Evolutionary conservation across 768 basidiomycete species (phyloP).

Genomic region (Pleurotus salmoneostramineus): DNA sequence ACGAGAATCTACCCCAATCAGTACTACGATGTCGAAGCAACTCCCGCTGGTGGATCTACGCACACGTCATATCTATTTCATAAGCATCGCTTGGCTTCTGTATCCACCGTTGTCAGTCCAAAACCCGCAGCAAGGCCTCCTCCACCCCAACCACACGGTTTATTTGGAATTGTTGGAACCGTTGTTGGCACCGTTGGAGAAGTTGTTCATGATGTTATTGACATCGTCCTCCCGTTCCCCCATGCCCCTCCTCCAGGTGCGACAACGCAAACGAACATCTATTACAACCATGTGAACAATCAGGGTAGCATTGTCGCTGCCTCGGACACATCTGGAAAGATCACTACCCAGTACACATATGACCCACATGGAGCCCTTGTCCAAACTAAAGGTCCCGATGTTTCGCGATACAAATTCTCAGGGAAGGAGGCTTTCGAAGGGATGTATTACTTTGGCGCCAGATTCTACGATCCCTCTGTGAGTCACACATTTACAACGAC

Average conservation of each 20-base stretch:
- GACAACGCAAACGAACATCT: neutral
- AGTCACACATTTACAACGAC: neutral
- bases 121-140: neutral
- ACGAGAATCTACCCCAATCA: neutral
- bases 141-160: neutral
- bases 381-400: neutral
- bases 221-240: neutral
- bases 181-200: neutral
- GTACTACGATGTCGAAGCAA: neutral
- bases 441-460: slow-evolving; percentile 12
- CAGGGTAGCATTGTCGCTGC: neutral
- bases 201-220: neutral
- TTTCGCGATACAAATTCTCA: neutral
- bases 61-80: neutral
- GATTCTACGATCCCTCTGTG: slow-evolving; percentile 6
- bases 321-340: neutral
- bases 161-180: neutral
- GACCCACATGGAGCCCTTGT: neutral
- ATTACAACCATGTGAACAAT: neutral
- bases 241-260: neutral
- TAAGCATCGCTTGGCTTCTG: neutral
- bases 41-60: neutral
- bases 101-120: neutral
- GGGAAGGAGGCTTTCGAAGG: slow-evolving; percentile 1
- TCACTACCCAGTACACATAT: neutral